phyloP scores from a whole-genome alignment of 2,329 filamentous ascomycete species.

The Ceratocystis ficicola region DNA sequence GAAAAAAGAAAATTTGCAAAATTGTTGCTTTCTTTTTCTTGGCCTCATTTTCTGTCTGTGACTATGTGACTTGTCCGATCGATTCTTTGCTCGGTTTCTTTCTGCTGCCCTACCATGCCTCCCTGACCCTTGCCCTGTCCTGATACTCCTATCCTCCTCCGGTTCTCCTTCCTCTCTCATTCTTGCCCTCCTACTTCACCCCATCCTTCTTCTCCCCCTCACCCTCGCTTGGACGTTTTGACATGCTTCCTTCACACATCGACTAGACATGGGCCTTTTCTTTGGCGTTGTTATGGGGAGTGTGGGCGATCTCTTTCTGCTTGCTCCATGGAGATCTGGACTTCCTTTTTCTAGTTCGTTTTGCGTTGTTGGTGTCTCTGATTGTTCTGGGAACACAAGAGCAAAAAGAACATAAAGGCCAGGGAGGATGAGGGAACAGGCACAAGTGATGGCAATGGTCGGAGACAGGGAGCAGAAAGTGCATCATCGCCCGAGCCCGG shows the following conservation, averaged over 20 bases:
- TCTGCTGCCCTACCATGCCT: neutral
- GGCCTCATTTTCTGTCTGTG: neutral
- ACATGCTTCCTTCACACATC: neutral
- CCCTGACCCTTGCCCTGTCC: neutral
- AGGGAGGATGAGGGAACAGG: no score
- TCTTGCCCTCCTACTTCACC: neutral
- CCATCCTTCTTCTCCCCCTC: neutral
- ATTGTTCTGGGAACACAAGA: neutral
- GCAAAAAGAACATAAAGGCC: neutral
- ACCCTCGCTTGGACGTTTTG: slow-evolving; percentile 4
- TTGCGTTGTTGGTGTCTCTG: neutral
- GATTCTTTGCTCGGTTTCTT: neutral
- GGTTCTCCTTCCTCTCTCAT: neutral
- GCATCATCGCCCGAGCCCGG: no score
- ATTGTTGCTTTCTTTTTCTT: neutral
- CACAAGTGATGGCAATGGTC: no score
- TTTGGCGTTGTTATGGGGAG: neutral
- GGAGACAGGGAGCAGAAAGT: no score
- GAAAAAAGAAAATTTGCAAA: neutral
- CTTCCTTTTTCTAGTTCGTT: neutral
- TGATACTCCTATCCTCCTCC: neutral
- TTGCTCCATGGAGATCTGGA: neutral
- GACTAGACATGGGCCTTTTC: neutral
- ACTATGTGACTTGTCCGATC: neutral
- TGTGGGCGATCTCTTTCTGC: neutral